Conservation (phyloP, 257 asterid genomes). For the Solanum appendiculatum region DNA sequence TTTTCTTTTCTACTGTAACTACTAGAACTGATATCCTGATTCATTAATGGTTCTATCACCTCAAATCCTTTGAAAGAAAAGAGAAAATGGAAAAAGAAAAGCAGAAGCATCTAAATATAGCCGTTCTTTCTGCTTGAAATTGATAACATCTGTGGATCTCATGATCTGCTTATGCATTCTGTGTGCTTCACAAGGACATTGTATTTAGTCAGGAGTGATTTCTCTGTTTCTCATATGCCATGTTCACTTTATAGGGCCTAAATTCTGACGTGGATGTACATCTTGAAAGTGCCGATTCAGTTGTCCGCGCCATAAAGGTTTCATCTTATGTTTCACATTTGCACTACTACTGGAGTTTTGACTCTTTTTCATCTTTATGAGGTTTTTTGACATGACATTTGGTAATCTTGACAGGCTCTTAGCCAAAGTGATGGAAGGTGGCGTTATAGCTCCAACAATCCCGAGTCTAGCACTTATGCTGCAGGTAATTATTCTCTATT, state of each 20-base stretch:
- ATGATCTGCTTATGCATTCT: neutral
- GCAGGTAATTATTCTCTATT: slow-evolving; percentile 46
- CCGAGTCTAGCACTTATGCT: slow-evolving; percentile 79
- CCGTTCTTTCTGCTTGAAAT: neutral
- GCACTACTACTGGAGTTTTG: neutral
- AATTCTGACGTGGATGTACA: slow-evolving; percentile 48
- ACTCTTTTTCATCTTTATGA: neutral
- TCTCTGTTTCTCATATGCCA: neutral
- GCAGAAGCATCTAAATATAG: neutral
- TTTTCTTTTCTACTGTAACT: neutral
- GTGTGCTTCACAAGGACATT: neutral
- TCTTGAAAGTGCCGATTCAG: slow-evolving; percentile 59
- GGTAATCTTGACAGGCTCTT: slow-evolving; percentile 56
- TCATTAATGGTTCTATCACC: neutral
- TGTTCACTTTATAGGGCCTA: slow-evolving; percentile 51
- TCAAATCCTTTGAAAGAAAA: neutral
- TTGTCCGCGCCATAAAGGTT: slow-evolving; percentile 76
- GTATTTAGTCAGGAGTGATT: neutral
- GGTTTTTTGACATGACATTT: neutral
- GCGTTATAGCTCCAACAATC: slow-evolving; percentile 77
- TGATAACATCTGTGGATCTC: neutral
- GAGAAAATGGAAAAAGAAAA: neutral
- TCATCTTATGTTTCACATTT: neutral
- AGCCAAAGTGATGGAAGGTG: slow-evolving; percentile 99
- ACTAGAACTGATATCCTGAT: neutral